phyloP scores from a whole-genome alignment of 192 early-diverging fungal species.

The Linnemannia exigua region DNA sequence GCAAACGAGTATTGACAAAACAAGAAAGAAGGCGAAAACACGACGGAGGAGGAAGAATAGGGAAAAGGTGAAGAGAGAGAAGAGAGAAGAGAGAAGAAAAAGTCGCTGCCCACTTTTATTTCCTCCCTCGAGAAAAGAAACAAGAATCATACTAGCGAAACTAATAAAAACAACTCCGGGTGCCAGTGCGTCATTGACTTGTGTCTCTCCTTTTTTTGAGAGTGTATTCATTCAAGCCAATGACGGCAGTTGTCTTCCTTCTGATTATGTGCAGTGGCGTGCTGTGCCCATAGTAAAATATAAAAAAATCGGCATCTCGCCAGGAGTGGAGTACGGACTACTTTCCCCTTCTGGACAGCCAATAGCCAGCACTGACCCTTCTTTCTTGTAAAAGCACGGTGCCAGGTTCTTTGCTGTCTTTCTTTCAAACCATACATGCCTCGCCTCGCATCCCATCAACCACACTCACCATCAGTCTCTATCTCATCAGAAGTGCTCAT shows the following conservation, averaged over 20 bases:
- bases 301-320: neutral
- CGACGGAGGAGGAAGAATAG: neutral
- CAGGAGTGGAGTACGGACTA: neutral
- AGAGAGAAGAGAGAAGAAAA: slow-evolving; percentile 1
- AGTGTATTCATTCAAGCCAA: neutral
- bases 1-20: neutral
- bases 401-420: too few relatives aligned
- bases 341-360: neutral
- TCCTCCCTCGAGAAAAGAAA: neutral
- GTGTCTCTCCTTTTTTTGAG: neutral
- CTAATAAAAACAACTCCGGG: neutral
- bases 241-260: neutral
- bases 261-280: too few relatives aligned
- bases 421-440: too few relatives aligned
- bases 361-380: neutral
- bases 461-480: too few relatives aligned
- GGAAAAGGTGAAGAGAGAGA: neutral
- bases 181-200: neutral
- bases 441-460: too few relatives aligned
- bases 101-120: neutral
- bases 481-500: too few relatives aligned
- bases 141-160: neutral
- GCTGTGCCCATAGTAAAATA: too few relatives aligned
- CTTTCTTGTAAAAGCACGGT: neutral
- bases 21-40: neutral